phyloP scores from a whole-genome alignment of 352 stramenopile species.

The Saprolegnia diclina region DNA sequence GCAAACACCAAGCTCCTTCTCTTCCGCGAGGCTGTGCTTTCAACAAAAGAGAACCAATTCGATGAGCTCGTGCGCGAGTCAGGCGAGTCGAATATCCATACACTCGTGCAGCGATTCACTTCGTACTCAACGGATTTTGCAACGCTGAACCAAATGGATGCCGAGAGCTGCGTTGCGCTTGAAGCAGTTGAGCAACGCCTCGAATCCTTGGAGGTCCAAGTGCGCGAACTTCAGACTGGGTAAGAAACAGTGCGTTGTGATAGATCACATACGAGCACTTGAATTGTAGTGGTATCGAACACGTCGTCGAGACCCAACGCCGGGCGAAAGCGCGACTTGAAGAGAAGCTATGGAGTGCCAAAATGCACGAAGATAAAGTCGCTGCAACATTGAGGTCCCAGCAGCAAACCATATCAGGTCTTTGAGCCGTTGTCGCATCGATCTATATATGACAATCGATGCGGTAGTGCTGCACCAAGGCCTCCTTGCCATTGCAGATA shows the following conservation, averaged over 20 bases:
- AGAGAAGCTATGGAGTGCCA: constrained; percentile 18
- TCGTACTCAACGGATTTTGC: constrained; percentile 35
- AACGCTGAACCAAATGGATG: constrained; percentile 47
- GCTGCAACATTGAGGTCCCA: background rate
- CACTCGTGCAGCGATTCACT: constrained; percentile 48
- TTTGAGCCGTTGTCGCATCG: background rate
- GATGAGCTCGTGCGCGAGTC: constrained; percentile 45
- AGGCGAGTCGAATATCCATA: constrained; percentile 40
- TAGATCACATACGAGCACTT: background rate
- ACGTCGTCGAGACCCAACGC: constrained; percentile 13
- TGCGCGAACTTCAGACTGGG: constrained; percentile 12
- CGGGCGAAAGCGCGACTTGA: constrained; percentile 19
- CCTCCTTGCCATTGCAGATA: background rate
- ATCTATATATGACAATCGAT: background rate
- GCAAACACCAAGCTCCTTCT: constrained; percentile 21
- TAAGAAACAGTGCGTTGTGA: background rate
- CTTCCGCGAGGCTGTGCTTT: constrained; percentile 45
- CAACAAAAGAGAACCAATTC: constrained; percentile 58
- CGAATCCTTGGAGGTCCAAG: background rate
- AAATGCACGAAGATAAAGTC: constrained; percentile 13
- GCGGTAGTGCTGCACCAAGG: background rate
- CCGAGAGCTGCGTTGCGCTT: constrained; percentile 34
- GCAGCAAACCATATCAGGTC: background rate
- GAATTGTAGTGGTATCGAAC: constrained; percentile 10
- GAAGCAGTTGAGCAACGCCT: constrained; percentile 27